Conservation (phyloP, 106 monocot species). For the Dendrobium catenatum region DNA sequence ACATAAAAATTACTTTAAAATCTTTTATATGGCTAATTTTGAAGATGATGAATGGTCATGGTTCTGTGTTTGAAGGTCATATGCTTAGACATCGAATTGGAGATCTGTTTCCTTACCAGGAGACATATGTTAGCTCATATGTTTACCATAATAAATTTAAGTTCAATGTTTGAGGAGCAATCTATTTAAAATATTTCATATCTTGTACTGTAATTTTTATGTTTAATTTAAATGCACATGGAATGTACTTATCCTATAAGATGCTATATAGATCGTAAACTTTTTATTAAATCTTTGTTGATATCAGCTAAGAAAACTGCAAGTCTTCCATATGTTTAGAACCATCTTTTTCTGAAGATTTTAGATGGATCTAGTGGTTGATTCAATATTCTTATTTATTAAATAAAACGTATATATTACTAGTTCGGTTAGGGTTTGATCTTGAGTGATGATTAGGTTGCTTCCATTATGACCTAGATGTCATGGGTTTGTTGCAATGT, state of each 20-base stretch:
- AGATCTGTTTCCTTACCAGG: too few species aligned
- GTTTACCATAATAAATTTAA: too few species aligned
- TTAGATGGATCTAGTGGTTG: neutral
- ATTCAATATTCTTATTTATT: neutral
- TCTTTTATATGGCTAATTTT: too few species aligned
- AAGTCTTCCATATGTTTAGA: neutral
- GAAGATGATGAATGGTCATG: too few species aligned
- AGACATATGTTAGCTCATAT: too few species aligned
- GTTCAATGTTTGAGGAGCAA: too few species aligned
- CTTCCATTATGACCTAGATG: neutral
- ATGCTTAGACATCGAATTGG: too few species aligned
- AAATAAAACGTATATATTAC: neutral
- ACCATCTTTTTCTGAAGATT: neutral
- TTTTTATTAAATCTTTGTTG: neutral
- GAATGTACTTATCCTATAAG: neutral
- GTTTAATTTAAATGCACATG: constrained; percentile 1
- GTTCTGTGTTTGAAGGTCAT: too few species aligned
- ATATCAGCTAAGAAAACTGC: neutral
- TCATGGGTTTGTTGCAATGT: neutral
- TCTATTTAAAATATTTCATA: neutral
- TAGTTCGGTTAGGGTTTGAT: neutral
- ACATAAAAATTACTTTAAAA: too few species aligned
- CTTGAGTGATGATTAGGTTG: neutral
- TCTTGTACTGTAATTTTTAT: neutral
- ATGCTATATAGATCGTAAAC: neutral